A percentile compares a stretch with the other conserved stretches of the same genome.
Conservation (phyloP, 192 early-diverging fungal genomes). For the Entomortierella chlamydospora region DNA sequence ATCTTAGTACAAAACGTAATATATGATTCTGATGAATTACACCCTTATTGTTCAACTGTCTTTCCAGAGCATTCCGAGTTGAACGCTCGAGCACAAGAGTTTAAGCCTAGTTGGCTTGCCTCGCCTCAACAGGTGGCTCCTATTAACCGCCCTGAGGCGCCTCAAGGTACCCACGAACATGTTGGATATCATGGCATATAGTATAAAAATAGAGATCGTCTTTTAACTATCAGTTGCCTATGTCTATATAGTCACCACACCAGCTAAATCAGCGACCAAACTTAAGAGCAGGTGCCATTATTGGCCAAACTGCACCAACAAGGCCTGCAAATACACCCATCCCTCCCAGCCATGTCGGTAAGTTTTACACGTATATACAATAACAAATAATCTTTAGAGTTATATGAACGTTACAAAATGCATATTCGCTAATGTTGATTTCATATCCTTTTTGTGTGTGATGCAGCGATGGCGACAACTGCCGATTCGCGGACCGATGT, state of each 20-base stretch:
- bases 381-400: no score
- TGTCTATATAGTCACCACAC: no score
- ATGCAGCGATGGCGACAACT: slow-evolving; percentile 40
- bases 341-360: slow-evolving; percentile 60
- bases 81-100: slow-evolving; percentile 44
- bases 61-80: slow-evolving; percentile 48
- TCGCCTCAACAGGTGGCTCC: background rate
- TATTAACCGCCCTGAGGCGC: background rate
- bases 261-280: slow-evolving; percentile 9
- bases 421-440: background rate
- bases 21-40: background rate
- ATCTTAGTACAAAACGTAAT: no score
- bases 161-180: slow-evolving; percentile 3
- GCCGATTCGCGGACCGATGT: slow-evolving; percentile 43
- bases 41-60: background rate
- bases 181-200: background rate
- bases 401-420: no score
- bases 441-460: no score
- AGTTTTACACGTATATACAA: no score
- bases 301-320: slow-evolving; percentile 67
- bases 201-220: no score
- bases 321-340: slow-evolving; percentile 64
- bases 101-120: slow-evolving; percentile 39
- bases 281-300: slow-evolving; percentile 56
- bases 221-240: no score